phyloP scores from a whole-genome alignment of 805 yeast species.

The Candida parachauliodes region DNA sequence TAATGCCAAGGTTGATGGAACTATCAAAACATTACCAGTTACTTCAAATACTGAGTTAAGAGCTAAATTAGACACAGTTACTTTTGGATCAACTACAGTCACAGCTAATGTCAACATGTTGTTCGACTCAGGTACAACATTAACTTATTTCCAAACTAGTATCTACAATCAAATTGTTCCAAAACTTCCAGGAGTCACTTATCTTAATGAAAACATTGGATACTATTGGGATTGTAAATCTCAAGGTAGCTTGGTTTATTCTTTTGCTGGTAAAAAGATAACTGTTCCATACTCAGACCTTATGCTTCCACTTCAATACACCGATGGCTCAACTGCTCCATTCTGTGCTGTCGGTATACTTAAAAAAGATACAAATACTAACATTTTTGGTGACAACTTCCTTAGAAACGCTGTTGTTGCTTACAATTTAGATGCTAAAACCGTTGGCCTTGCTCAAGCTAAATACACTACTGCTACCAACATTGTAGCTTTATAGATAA shows the following conservation, averaged over 20 bases:
- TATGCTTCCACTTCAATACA: slow-evolving; percentile 16
- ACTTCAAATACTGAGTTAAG: slow-evolving; percentile 1
- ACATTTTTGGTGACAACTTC: slow-evolving; percentile 58
- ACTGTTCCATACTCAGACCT: slow-evolving; percentile 15
- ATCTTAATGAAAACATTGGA: slow-evolving; percentile 14
- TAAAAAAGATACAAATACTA: slow-evolving; percentile 6
- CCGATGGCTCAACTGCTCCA: slow-evolving; percentile 34
- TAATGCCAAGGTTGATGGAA: slow-evolving; percentile 20
- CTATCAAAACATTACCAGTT: slow-evolving; percentile 17
- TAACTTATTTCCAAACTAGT: slow-evolving; percentile 36
- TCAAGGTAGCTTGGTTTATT: slow-evolving; percentile 10
- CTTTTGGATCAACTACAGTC: slow-evolving; percentile 9
- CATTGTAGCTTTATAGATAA: slow-evolving; percentile 8
- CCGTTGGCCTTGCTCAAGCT: slow-evolving; percentile 53
- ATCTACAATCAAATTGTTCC: slow-evolving; percentile 18
- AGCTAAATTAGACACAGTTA: slow-evolving; percentile 2
- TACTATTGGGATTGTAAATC: slow-evolving; percentile 35
- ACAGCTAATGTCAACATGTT: slow-evolving; percentile 15
- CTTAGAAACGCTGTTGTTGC: slow-evolving; percentile 57
- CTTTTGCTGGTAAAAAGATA: slow-evolving; percentile 36
- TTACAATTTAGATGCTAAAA: slow-evolving; percentile 51
- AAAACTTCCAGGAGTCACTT: slow-evolving; percentile 16
- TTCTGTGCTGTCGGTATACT: slow-evolving; percentile 19
- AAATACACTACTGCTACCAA: slow-evolving; percentile 18
- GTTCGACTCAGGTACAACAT: slow-evolving; percentile 25